These are phyloP conservation scores for Xylaria sp. DNA, from an alignment of 2,329 filamentous ascomycete genomes.

Conservation along the genomic window DNA sequence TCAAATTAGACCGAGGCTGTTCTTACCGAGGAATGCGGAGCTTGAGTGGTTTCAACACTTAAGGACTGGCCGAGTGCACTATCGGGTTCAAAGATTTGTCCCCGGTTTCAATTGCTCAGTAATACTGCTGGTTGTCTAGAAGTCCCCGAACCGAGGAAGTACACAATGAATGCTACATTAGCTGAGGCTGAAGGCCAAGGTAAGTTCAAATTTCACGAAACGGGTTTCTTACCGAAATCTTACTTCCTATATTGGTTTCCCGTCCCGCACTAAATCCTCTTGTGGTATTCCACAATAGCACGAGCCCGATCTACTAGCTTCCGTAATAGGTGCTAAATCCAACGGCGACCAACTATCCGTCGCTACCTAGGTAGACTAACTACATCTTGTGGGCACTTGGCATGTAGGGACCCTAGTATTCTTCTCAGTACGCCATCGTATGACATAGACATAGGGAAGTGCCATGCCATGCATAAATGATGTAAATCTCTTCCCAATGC, in stretches of 20 bases:
- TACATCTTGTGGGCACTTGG: constrained; percentile 12
- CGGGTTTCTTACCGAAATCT: constrained; percentile 20
- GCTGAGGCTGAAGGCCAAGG: constrained; percentile 12
- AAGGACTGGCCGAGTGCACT: not conserved
- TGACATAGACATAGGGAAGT: constrained; percentile 1
- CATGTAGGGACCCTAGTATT: not conserved
- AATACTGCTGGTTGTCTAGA: not conserved
- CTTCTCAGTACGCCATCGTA: not conserved
- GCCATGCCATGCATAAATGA: not conserved
- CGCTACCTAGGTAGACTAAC: not conserved
- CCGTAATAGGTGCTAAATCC: constrained; percentile 11
- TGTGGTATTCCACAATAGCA: not conserved
- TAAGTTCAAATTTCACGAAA: constrained; percentile 12
- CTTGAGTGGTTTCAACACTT: constrained; percentile 7
- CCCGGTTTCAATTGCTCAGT: not conserved
- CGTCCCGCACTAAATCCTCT: not conserved
- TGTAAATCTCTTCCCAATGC: constrained; percentile 7
- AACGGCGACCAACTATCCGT: constrained; percentile 7
- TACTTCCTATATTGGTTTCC: constrained; percentile 3
- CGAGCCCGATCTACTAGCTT: constrained; percentile 13
- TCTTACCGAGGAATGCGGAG: not conserved
- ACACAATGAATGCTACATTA: constrained; percentile 1
- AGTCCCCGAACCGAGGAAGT: not conserved
- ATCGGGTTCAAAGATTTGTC: not conserved
- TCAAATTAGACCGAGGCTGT: not conserved